Percentiles rank a stretch among this genome's conserved stretches.
These are phyloP conservation scores for Candida sphagnicola DNA, from an alignment of 805 yeast species.

Conservation along the genomic window DNA sequence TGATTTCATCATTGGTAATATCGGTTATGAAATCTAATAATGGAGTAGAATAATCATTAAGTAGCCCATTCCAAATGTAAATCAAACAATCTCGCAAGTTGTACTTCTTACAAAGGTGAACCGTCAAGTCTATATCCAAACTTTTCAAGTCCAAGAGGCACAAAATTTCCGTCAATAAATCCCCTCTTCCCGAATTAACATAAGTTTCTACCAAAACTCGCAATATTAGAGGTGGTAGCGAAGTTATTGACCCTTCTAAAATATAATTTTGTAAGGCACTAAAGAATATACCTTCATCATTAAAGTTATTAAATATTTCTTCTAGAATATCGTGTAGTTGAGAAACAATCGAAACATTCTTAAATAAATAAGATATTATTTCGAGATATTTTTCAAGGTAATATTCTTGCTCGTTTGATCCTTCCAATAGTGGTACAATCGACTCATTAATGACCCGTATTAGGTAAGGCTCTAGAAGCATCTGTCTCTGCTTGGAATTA, in stretches of 20 bases:
- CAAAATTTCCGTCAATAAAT: constrained; percentile 59
- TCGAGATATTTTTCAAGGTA: constrained; percentile 14
- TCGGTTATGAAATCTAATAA: constrained; percentile 52
- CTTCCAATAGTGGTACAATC: constrained; percentile 34
- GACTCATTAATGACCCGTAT: constrained; percentile 55
- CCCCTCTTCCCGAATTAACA: constrained; percentile 36
- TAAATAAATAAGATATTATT: constrained; percentile 9
- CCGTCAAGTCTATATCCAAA: constrained; percentile 75
- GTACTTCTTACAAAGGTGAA: constrained; percentile 54
- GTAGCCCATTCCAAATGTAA: constrained; percentile 67
- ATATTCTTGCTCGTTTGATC: constrained; percentile 14
- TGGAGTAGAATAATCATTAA: constrained; percentile 72
- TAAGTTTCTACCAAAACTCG: constrained; percentile 57
- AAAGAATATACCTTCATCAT: constrained; percentile 41
- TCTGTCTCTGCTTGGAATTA: constrained; percentile 39
- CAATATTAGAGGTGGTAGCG: constrained; percentile 61
- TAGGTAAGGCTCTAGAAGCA: constrained; percentile 49
- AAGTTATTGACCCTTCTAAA: constrained; percentile 38
- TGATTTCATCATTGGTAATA: constrained; percentile 12
- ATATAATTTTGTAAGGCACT: constrained; percentile 51
- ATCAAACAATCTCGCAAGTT: constrained; percentile 58
- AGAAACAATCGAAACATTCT: constrained; percentile 19
- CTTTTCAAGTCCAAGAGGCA: constrained; percentile 64
- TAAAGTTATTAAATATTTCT: constrained; percentile 23
- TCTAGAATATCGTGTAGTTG: constrained; percentile 42